Conservation (phyloP, 1,284 basidiomycete species). For the Mycosarcoma maydis region DNA sequence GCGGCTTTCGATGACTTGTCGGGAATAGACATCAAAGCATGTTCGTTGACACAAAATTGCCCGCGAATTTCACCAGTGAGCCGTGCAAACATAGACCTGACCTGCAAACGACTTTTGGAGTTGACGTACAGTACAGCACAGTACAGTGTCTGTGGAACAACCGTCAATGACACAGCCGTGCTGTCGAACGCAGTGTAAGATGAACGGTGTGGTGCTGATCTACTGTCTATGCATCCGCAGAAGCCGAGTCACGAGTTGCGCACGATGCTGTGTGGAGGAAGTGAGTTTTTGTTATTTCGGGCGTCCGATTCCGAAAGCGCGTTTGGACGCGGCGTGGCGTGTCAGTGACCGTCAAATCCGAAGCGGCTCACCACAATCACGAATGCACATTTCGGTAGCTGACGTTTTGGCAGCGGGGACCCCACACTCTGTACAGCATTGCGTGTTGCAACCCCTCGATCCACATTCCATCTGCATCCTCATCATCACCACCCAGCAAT, state of each 20-base stretch:
- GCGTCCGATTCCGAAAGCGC: neutral
- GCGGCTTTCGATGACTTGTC: too few species aligned
- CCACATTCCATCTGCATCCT: neutral
- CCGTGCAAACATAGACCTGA: neutral
- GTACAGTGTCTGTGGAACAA: too few species aligned
- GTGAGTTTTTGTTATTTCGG: constrained; percentile 1
- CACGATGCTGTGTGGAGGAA: too few species aligned
- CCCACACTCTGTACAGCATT: constrained; percentile 9
- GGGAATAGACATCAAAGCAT: too few species aligned
- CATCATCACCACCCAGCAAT: neutral
- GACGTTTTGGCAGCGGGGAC: constrained; percentile 10
- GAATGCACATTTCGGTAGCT: too few species aligned
- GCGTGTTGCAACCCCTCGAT: neutral
- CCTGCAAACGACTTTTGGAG: neutral
- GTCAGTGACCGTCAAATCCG: constrained; percentile 27
- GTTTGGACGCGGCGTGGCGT: neutral
- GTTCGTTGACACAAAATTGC: too few species aligned
- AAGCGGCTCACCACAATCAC: too few species aligned
- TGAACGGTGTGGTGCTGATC: too few species aligned
- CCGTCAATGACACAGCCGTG: constrained; percentile 1
- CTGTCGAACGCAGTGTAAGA: too few species aligned
- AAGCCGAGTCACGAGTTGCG: too few species aligned
- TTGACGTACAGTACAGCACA: too few species aligned
- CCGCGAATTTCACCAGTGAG: constrained; percentile 7
- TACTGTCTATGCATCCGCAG: too few species aligned